These are phyloP conservation scores for Glycine latifolia DNA, from an alignment of 306 rosid species.

Conservation along the genomic window DNA sequence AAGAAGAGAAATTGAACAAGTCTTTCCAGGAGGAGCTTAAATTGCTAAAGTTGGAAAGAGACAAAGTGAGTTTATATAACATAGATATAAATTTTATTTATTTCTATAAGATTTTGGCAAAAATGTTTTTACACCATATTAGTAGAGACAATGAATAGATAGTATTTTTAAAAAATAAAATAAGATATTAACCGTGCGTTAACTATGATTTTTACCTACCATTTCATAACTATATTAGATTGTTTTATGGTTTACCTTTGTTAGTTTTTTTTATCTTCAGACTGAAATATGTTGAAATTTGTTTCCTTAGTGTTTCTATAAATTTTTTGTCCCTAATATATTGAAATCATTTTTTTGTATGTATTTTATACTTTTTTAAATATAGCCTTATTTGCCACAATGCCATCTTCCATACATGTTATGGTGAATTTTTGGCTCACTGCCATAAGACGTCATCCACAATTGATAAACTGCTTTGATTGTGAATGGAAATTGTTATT, in stretches of 20 bases:
- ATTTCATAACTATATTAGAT: slow-evolving; percentile 1
- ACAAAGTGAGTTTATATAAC: slow-evolving; percentile 67
- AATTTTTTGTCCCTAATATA: not conserved
- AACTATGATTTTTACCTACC: not conserved
- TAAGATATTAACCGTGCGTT: not conserved
- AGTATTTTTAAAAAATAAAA: not conserved
- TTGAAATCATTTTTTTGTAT: not conserved
- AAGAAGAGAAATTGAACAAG: slow-evolving; percentile 76
- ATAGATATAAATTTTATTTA: slow-evolving; percentile 12
- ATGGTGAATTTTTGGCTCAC: not conserved
- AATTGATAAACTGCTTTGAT: not conserved
- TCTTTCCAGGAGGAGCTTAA: slow-evolving; percentile 79
- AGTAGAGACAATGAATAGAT: not conserved
- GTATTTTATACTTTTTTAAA: not conserved
- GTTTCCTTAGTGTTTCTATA: not conserved
- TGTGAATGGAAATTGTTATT: slow-evolving; percentile 20
- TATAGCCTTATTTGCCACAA: slow-evolving; percentile 2
- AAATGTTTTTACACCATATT: not conserved
- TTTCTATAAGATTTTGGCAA: not conserved
- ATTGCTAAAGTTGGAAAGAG: slow-evolving; percentile 61
- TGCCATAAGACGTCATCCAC: not conserved
- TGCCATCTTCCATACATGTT: not conserved
- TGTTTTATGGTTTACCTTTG: not conserved
- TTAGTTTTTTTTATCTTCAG: not conserved
- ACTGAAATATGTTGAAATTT: not conserved